These are phyloP conservation scores for Neurospora sp. DNA, from an alignment of 495 filamentous ascomycete genomes.

Conservation along the genomic window DNA sequence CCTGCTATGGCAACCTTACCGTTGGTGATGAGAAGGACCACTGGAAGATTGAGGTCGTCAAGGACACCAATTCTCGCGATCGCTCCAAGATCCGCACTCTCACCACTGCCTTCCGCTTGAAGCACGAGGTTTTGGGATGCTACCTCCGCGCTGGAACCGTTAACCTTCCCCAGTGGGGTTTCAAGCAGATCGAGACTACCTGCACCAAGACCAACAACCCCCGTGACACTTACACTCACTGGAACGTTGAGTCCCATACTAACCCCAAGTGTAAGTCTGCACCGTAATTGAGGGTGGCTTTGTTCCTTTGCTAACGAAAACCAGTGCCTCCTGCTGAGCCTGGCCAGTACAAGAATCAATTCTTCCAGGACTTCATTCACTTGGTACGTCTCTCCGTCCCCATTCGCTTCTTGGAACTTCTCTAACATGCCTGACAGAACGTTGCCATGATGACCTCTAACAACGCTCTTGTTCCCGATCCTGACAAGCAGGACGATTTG, in stretches of 20 bases:
- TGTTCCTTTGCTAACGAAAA: slow-evolving; percentile 13
- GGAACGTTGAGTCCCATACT: slow-evolving; percentile 93
- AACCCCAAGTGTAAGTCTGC: slow-evolving; percentile 80
- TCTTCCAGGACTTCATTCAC: slow-evolving; percentile 93
- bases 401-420: background rate
- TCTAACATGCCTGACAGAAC: slow-evolving; percentile 39
- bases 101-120: slow-evolving; percentile 86
- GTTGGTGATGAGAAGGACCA: slow-evolving; percentile 97
- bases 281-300: background rate
- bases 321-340: slow-evolving; percentile 84
- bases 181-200: slow-evolving; percentile 98
- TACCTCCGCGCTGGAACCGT: slow-evolving; percentile 93
- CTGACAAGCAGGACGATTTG: slow-evolving; percentile 97
- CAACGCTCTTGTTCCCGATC: slow-evolving; percentile 94
- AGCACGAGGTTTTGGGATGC: slow-evolving; percentile 74
- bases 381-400: slow-evolving; percentile 28
- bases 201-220: slow-evolving; percentile 92
- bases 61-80: slow-evolving; percentile 79
- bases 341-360: slow-evolving; percentile 90
- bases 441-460: slow-evolving; percentile 99
- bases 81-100: slow-evolving; percentile 80
- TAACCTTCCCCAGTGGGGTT: slow-evolving; percentile 97
- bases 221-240: slow-evolving; percentile 89
- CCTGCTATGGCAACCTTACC: slow-evolving; percentile 92
- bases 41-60: slow-evolving; percentile 88